Percentiles rank a stretch among this genome's conserved stretches.
These are phyloP conservation scores for Phialemonium atrogriseum DNA, from an alignment of 2,329 filamentous ascomycete species.

Conservation along the genomic window DNA sequence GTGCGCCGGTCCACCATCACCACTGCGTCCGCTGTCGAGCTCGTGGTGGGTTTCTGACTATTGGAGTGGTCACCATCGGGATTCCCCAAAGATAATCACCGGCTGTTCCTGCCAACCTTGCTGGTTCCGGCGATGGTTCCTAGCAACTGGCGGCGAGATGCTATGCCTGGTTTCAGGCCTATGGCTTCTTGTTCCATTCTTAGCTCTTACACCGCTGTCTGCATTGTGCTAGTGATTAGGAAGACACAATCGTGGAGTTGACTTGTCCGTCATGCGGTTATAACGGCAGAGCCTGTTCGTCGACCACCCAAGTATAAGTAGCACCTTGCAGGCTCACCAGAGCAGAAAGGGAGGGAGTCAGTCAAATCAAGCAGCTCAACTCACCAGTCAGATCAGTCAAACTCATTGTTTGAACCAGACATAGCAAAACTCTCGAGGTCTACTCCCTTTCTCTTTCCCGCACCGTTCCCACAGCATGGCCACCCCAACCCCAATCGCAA, in stretches of 20 bases:
- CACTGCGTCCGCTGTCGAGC: too few relatives aligned
- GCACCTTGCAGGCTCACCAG: neutral
- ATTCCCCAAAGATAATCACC: constrained; percentile 3
- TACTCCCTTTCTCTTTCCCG: too few relatives aligned
- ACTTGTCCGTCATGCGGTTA: neutral
- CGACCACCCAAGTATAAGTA: neutral
- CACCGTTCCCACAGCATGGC: constrained; percentile 4
- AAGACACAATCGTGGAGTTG: neutral
- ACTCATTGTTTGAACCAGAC: too few relatives aligned
- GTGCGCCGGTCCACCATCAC: neutral
- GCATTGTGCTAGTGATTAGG: constrained; percentile 1
- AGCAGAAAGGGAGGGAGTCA: neutral
- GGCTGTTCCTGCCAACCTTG: constrained; percentile 1
- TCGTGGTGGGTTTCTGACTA: neutral
- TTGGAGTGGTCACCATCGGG: neutral
- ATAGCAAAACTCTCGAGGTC: too few relatives aligned
- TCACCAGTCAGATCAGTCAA: too few relatives aligned
- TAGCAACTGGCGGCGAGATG: too few relatives aligned
- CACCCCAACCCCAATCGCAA: constrained; percentile 9
- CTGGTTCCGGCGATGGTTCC: too few relatives aligned
- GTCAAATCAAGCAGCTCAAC: neutral
- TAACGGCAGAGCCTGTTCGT: neutral
- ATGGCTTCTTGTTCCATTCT: too few relatives aligned
- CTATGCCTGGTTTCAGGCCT: too few relatives aligned
- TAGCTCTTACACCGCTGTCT: neutral